Conservation (phyloP, 176 grass and related monocot species). For the Oryza nivara region DNA sequence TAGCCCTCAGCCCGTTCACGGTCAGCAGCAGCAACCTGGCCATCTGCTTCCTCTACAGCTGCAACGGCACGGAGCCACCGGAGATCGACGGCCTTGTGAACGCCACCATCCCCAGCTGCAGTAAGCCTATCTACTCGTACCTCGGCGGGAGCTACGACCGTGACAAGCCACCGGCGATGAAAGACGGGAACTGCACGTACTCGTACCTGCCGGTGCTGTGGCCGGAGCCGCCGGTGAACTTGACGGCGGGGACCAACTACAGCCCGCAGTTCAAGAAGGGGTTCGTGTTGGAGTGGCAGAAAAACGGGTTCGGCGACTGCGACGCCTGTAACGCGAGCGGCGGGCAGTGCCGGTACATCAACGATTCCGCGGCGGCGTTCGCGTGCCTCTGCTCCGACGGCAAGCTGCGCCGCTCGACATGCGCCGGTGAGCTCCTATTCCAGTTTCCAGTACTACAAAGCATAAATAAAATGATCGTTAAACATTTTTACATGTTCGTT, state of each 20-base stretch:
- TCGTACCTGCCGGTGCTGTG: slow-evolving; percentile 43
- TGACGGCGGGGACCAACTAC: slow-evolving; percentile 39
- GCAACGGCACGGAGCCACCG: not conserved
- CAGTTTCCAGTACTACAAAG: too few relatives aligned
- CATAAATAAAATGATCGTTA: too few relatives aligned
- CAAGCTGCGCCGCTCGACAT: not conserved
- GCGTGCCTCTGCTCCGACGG: slow-evolving; percentile 57
- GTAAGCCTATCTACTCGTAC: accelerated
- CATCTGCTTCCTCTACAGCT: slow-evolving; percentile 58
- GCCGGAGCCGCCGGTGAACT: not conserved
- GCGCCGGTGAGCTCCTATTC: slow-evolving; percentile 60
- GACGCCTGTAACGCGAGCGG: slow-evolving; percentile 11
- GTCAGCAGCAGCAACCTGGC: slow-evolving; percentile 29
- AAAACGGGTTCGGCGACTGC: not conserved
- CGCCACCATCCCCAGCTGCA: not conserved
- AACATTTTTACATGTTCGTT: too few relatives aligned
- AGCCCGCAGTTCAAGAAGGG: slow-evolving; percentile 37
- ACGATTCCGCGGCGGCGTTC: not conserved
- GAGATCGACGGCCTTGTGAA: not conserved
- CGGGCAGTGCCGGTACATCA: slow-evolving; percentile 53
- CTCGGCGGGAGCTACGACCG: slow-evolving; percentile 24
- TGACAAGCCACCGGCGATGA: not conserved
- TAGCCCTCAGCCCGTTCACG: slow-evolving; percentile 37
- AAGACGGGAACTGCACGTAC: not conserved
- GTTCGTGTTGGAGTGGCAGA: slow-evolving; percentile 53